Base-by-base conservation (phyloP, 352 stramenopile species). In the Elongisporangium senticosum region DNA sequence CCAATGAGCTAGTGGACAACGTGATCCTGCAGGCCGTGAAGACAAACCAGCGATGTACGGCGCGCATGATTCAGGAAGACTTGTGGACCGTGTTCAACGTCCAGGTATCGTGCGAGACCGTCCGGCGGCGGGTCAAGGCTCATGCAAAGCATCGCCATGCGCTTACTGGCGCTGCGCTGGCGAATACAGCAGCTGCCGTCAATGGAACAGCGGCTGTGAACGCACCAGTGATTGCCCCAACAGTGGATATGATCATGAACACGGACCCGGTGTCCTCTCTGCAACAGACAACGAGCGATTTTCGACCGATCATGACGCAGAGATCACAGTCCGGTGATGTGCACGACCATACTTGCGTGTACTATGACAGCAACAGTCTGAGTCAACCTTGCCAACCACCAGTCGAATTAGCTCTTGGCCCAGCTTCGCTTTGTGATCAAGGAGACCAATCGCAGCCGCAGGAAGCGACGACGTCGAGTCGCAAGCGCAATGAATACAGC, bases 1-100 rank as follows among this genome's bases (percentile, higher is more conserved):
- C 80, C 4, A 86, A 64, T 33, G 72, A 74, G 17, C 69, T 87
- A 26, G 74, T 90, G 21, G 80, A 90, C 58, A 71, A 74, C 19
- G 75, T 90, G 26, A 90, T 90, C 55, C 57, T 90, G 8, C 74
- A 87, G 57, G 68, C 77, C 5, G 72, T 90, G 13, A 77, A 69
- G 37, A 63, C 67, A 7, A 84, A 79, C 55, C 68, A 81, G 28
- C 64, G 67, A 14, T 86, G 72, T 54, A 86, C 71, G 0, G 79
- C 79, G 6, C 84, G 79, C 64, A 56, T 75, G n/a, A 89, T 89
- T 49, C 76, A 86, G 48, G 71, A 87, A 47, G 74, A 83, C 28
- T 59, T 89, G 19, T 58, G 62, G 39, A 72, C 61, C 21, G 67
- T 82, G n/a, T 85, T 85, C 59, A 69, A 75, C 6, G 69, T 87